Evolutionary conservation across 139 green algal genomes (phyloP).

Genomic region (Chlamydomonas sp.): DNA sequence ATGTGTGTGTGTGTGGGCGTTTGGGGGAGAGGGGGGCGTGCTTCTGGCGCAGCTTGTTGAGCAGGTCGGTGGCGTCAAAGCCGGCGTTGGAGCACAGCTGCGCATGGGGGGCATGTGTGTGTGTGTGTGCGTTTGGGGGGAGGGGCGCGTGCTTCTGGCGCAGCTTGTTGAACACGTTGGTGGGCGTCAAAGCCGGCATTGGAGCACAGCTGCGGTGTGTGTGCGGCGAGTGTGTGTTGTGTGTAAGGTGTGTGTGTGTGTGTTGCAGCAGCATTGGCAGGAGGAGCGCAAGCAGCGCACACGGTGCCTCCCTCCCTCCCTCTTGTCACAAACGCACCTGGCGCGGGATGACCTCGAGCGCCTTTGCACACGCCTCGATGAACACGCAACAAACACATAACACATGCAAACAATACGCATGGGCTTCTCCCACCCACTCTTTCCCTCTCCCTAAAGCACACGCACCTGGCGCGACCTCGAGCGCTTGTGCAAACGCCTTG

Average conservation of each 20-base stretch:
- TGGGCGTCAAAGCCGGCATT: conserved; percentile 97
- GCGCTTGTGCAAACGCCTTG: no score
- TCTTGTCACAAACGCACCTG: no score
- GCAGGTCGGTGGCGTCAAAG: conserved; percentile 95
- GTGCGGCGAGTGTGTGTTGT: conserved; percentile 21
- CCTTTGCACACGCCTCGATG: conserved; percentile 86
- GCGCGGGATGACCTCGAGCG: conserved; percentile 88
- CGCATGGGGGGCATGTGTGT: conserved; percentile 85
- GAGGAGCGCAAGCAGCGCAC: no score
- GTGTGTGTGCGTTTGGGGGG: conserved; percentile 1
- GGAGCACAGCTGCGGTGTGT: conserved; percentile 90
- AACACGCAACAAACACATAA: no score
- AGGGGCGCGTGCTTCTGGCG: conserved; percentile 93
- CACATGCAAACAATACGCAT: neutral
- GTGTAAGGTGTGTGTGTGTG: conserved; percentile 86
- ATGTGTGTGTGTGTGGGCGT: no score
- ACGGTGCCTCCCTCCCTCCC: no score
- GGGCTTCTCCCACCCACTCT: no score
- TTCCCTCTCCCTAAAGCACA: no score
- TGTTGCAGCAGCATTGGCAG: neutral
- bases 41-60: conserved; percentile 97
- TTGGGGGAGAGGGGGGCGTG: no score
- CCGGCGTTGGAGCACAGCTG: conserved; percentile 94
- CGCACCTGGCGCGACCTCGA: no score
- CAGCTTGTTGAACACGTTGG: conserved; percentile 95